Evolutionary conservation across 169 alveolate genomes (phyloP).

Genomic region (Babesia ovis): DNA sequence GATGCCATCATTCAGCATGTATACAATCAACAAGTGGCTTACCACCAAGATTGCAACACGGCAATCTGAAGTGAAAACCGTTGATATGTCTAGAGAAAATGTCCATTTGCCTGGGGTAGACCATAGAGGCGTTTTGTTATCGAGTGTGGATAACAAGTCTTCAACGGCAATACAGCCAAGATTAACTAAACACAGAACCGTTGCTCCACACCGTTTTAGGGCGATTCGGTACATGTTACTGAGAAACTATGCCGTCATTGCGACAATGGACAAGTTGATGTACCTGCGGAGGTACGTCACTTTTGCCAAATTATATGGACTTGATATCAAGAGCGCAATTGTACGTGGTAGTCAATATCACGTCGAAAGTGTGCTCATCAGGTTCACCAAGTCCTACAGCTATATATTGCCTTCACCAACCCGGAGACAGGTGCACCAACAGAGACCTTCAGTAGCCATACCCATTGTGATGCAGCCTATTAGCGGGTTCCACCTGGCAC

Average conservation of each 20-base stretch:
- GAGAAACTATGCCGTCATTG: conserved; percentile 32
- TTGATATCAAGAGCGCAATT: conserved; percentile 64
- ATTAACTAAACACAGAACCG: background rate
- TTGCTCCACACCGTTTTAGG: conserved; percentile 49
- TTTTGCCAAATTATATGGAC: conserved; percentile 54
- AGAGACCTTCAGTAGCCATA: conserved; percentile 78
- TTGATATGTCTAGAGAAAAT: too few species aligned
- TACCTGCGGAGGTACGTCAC: conserved; percentile 53
- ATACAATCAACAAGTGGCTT: conserved; percentile 23
- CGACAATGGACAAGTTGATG: conserved; percentile 61
- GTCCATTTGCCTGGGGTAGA: background rate
- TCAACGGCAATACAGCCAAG: background rate
- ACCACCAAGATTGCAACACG: background rate
- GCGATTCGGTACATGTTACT: conserved; percentile 36
- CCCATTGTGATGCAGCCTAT: conserved; percentile 85
- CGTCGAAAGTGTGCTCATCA: conserved; percentile 60
- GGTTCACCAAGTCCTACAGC: conserved; percentile 45
- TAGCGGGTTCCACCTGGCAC: conserved; percentile 92
- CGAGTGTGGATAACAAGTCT: background rate
- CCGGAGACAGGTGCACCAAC: conserved; percentile 77
- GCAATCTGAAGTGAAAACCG: background rate
- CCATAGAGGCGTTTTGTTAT: background rate
- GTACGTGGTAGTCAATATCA: conserved; percentile 69
- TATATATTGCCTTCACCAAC: conserved; percentile 64
- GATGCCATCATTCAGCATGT: conserved; percentile 18